Conservation (phyloP, 768 basidiomycete species). For the Mycena galericulata region DNA sequence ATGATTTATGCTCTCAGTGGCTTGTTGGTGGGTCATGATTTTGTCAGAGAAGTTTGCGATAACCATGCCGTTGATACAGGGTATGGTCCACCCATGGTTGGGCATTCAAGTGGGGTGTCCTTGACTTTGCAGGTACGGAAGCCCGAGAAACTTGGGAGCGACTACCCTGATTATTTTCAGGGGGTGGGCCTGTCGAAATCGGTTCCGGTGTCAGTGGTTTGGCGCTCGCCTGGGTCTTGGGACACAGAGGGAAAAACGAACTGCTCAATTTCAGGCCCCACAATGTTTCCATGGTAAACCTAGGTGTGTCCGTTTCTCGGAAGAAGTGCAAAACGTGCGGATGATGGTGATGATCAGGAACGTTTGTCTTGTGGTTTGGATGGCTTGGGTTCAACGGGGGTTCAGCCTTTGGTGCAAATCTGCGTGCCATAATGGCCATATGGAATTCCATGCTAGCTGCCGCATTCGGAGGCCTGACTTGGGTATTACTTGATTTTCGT, state of each 20-base stretch:
- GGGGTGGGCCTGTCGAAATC: conserved; percentile 91
- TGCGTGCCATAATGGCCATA: conserved; percentile 85
- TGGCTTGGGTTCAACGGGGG: conserved; percentile 95
- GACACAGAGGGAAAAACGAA: conserved; percentile 79
- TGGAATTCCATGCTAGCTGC: conserved; percentile 93
- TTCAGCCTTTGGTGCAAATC: conserved; percentile 88
- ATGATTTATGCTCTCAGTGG: conserved; percentile 52
- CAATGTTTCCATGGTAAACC: conserved; percentile 84
- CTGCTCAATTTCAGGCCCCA: conserved; percentile 87
- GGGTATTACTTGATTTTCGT: conserved; percentile 85
- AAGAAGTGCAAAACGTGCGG: too few species aligned
- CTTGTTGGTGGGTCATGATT: conserved; percentile 64
- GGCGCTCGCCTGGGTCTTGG: conserved; percentile 89
- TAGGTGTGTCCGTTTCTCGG: conserved; percentile 70
- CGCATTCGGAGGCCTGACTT: conserved; percentile 84
- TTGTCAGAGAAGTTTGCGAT: background rate
- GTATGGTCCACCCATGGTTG: conserved; percentile 86
- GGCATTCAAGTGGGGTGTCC: conserved; percentile 86
- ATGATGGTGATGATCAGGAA: conserved; percentile 5
- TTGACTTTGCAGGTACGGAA: conserved; percentile 85
- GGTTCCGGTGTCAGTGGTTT: conserved; percentile 87
- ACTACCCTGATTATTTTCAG: conserved; percentile 45
- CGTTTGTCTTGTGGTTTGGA: conserved; percentile 31
- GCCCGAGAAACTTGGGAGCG: background rate
- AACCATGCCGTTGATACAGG: conserved; percentile 42